phyloP scores from a whole-genome alignment of 208 protist species.

The Leishmania lainsoni region DNA sequence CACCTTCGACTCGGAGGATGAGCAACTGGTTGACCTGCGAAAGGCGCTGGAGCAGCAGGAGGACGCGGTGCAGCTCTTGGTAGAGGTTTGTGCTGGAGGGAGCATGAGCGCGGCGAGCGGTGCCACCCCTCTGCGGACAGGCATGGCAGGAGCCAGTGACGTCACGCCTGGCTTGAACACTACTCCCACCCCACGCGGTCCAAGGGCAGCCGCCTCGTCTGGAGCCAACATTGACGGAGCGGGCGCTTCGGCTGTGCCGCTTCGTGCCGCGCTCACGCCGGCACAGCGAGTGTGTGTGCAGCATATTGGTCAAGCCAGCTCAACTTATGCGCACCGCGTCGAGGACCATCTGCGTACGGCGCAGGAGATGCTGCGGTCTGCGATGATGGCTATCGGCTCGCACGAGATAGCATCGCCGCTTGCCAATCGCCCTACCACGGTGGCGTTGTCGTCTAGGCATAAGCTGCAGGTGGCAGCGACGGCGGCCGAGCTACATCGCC shows the following conservation, averaged over 20 bases:
- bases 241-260: neutral
- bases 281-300: constrained; percentile 35
- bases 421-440: constrained; percentile 8
- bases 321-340: constrained; percentile 50
- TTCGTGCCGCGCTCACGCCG: constrained; percentile 3
- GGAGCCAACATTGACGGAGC: neutral
- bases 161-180: constrained; percentile 24
- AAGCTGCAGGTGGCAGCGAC: constrained; percentile 46
- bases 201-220: neutral
- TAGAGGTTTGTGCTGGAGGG: constrained; percentile 14
- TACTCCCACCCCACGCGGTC: constrained; percentile 14
- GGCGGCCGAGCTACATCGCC: constrained; percentile 56
- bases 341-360: constrained; percentile 51
- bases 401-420: constrained; percentile 10
- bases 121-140: constrained; percentile 26
- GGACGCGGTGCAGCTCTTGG: constrained; percentile 25
- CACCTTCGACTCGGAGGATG: constrained; percentile 39
- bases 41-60: constrained; percentile 32
- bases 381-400: constrained; percentile 33
- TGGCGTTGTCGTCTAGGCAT: constrained; percentile 27
- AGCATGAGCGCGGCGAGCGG: neutral
- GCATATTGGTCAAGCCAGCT: constrained; percentile 38
- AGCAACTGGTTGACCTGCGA: constrained; percentile 36
- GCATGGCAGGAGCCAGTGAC: neutral
- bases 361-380: constrained; percentile 35